Evolutionary conservation across 1,284 basidiomycete species (phyloP).

Genomic region (Xanthoconium separans): DNA sequence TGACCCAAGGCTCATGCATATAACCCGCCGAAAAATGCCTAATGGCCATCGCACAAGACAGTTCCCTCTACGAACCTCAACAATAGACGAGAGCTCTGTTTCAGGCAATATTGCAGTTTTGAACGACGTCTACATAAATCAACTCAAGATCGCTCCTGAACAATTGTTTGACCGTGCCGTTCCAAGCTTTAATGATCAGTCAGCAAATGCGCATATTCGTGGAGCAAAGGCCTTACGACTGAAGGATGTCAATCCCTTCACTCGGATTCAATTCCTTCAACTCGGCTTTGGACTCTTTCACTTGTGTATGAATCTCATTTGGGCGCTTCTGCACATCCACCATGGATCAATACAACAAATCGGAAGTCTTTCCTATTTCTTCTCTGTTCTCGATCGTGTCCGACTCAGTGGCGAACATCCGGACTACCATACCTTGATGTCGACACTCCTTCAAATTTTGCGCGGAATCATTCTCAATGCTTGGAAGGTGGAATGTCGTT

Average conservation of each 20-base stretch:
- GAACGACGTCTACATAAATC: background rate
- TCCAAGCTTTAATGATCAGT: background rate
- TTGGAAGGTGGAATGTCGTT: background rate
- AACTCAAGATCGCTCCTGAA: background rate
- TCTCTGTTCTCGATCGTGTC: background rate
- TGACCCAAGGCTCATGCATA: too few species aligned
- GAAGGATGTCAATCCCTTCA: background rate
- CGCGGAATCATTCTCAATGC: background rate
- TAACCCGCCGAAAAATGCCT: too few species aligned
- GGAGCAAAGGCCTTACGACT: background rate
- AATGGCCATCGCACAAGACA: background rate
- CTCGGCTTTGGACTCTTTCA: constrained; percentile 1
- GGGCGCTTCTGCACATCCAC: constrained; percentile 1
- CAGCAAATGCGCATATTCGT: background rate
- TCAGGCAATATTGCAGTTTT: too few species aligned
- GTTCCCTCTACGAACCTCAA: background rate
- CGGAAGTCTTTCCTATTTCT: background rate
- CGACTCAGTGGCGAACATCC: background rate
- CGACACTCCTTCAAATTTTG: background rate
- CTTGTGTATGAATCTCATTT: constrained; percentile 1
- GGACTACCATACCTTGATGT: background rate
- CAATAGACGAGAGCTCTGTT: background rate
- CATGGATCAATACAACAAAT: too few species aligned
- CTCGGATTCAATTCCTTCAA: background rate
- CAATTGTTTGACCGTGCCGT: background rate